Percentiles rank a stretch among this genome's conserved stretches.
phyloP scores from a whole-genome alignment of 805 yeast species.

The Starmerella geochares region DNA sequence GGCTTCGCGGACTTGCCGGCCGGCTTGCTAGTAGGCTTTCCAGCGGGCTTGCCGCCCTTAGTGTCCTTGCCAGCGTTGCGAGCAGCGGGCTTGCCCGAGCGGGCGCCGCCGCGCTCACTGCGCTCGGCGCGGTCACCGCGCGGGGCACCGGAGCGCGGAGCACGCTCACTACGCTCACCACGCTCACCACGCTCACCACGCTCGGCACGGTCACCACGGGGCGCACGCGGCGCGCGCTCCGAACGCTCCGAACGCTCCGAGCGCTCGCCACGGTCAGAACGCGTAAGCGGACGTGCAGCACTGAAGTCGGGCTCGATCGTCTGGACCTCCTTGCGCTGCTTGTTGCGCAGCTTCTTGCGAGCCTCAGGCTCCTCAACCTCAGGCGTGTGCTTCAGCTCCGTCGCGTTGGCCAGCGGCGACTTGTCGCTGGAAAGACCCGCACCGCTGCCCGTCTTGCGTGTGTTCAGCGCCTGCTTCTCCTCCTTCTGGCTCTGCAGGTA shows the following conservation, averaged over 20 bases:
- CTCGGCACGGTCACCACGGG: constrained; percentile 26
- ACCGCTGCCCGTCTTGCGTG: constrained; percentile 42
- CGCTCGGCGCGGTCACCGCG: constrained; percentile 26
- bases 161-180: constrained; percentile 16
- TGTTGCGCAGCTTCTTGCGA: constrained; percentile 58
- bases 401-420: constrained; percentile 39
- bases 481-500: constrained; percentile 51
- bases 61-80: constrained; percentile 30
- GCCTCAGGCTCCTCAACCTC: constrained; percentile 34
- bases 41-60: constrained; percentile 15
- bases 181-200: constrained; percentile 25
- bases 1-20: constrained; percentile 26
- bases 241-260: constrained; percentile 31
- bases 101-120: constrained; percentile 23
- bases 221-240: constrained; percentile 6
- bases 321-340: constrained; percentile 69
- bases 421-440: constrained; percentile 1
- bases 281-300: constrained; percentile 16
- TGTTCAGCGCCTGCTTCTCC: constrained; percentile 25
- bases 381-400: constrained; percentile 20
- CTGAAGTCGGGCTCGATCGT: constrained; percentile 36
- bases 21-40: constrained; percentile 17
- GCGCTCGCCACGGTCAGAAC: constrained; percentile 33
- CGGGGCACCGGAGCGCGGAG: constrained; percentile 17
- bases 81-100: constrained; percentile 25